Evolutionary conservation across 75 land plant genomes (phyloP).

Genomic region (Gnetum montanum): DNA sequence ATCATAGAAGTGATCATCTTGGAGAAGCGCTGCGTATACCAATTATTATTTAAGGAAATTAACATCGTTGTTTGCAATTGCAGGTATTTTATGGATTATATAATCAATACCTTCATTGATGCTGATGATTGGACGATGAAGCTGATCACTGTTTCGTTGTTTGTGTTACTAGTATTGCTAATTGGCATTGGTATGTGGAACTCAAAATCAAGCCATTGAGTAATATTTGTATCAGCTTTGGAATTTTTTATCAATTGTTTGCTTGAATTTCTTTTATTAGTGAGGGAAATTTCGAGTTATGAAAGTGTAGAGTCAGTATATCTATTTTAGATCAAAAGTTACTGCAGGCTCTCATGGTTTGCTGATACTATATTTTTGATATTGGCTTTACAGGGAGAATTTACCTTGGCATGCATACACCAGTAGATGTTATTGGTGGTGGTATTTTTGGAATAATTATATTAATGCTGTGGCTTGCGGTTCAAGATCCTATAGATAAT

Average conservation of each 20-base stretch:
- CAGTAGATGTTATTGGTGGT: constrained; percentile 71
- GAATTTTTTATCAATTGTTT: background rate
- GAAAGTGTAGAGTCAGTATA: background rate
- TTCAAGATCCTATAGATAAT: constrained; percentile 52
- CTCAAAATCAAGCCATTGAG: too few relatives aligned
- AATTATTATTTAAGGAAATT: background rate
- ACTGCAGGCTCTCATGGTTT: background rate
- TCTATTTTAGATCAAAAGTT: background rate
- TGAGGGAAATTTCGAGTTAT: background rate
- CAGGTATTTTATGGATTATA: constrained; percentile 59
- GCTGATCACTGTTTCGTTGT: constrained; percentile 21
- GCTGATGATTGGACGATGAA: background rate
- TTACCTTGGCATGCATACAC: constrained; percentile 91
- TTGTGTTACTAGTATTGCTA: constrained; percentile 35
- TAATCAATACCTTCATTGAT: constrained; percentile 16
- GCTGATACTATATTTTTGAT: background rate
- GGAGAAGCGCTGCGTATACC: background rate
- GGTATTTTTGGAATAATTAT: constrained; percentile 51
- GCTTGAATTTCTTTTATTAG: background rate
- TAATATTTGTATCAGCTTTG: too few relatives aligned
- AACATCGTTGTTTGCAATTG: constrained; percentile 5
- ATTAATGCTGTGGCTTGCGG: constrained; percentile 51
- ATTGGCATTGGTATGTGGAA: constrained; percentile 47
- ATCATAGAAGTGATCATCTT: background rate
- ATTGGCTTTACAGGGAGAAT: constrained; percentile 78